These are phyloP conservation scores for Staphylotrichum tortipilum DNA, from an alignment of 495 filamentous ascomycete species.

Conservation along the genomic window DNA sequence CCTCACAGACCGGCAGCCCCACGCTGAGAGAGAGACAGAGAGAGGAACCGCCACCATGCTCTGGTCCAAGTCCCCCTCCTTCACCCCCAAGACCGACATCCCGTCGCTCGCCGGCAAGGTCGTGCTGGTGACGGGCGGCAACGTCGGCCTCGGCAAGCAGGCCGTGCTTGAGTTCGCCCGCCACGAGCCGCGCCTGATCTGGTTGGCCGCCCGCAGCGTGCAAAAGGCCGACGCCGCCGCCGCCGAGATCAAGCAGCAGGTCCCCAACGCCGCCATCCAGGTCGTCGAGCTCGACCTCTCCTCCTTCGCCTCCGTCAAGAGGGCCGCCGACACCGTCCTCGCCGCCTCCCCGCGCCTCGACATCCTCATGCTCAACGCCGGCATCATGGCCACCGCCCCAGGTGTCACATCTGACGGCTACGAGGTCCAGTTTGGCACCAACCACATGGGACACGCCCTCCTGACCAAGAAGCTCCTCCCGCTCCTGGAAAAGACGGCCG, in stretches of 20 bases:
- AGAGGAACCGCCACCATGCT: neutral
- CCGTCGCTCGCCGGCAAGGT: conserved; percentile 48
- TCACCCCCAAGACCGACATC: conserved; percentile 47
- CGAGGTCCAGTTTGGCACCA: conserved; percentile 64
- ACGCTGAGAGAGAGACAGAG: too few species aligned
- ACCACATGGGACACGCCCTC: conserved; percentile 61
- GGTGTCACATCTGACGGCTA: conserved; percentile 54
- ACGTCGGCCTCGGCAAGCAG: conserved; percentile 58
- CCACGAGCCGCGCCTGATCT: conserved; percentile 54
- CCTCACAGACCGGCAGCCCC: too few species aligned
- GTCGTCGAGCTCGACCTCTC: conserved; percentile 32
- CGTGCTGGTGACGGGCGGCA: conserved; percentile 56
- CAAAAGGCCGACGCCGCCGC: conserved; percentile 19
- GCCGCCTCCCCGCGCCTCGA: conserved; percentile 29
- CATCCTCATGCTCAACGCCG: conserved; percentile 50
- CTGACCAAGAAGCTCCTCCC: conserved; percentile 56
- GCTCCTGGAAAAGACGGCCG: conserved; percentile 43
- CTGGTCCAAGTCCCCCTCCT: neutral
- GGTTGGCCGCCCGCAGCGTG: conserved; percentile 51
- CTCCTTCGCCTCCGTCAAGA: conserved; percentile 23
- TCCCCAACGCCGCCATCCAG: conserved; percentile 12
- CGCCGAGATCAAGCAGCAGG: conserved; percentile 7
- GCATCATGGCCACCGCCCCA: conserved; percentile 51
- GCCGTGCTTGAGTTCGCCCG: conserved; percentile 52
- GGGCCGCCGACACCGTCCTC: conserved; percentile 18